A percentile compares a stretch with the other conserved stretches of the same genome.
phyloP scores from a whole-genome alignment of 2,329 filamentous ascomycete species.

The Phaeosphaeria sp. region DNA sequence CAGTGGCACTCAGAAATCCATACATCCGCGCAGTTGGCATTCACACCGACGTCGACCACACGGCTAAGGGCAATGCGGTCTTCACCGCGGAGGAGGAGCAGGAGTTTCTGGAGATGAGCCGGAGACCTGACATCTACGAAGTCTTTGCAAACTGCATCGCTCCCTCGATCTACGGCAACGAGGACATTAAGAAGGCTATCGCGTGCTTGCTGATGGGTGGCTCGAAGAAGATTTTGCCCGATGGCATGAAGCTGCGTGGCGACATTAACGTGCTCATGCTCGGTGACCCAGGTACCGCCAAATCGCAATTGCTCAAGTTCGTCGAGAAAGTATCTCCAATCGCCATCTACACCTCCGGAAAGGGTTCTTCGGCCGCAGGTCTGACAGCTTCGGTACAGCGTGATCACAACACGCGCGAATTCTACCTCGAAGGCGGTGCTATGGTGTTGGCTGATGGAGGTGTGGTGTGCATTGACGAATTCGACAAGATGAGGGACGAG shows the following conservation, averaged over 20 bases:
- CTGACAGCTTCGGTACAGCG: constrained; percentile 95
- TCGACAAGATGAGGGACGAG: constrained; percentile 99
- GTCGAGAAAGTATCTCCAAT: constrained; percentile 96
- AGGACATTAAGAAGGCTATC: constrained; percentile 97
- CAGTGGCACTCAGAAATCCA: constrained; percentile 93
- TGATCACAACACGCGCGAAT: constrained; percentile 89
- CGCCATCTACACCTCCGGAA: constrained; percentile 97
- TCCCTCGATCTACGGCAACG: constrained; percentile 95
- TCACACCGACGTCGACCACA: constrained; percentile 87
- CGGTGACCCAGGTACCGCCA: constrained; percentile 96
- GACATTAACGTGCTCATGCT: constrained; percentile 98
- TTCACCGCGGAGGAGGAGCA: constrained; percentile 98
- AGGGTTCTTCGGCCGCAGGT: constrained; percentile 97
- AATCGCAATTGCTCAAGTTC: constrained; percentile 96
- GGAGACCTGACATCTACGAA: constrained; percentile 89
- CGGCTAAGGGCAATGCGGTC: constrained; percentile 79
- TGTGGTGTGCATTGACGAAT: constrained; percentile 98
- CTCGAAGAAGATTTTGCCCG: constrained; percentile 95
- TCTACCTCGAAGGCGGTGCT: constrained; percentile 96
- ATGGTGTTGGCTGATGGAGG: constrained; percentile 98
- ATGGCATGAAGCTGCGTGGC: constrained; percentile 96
- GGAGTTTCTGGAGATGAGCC: constrained; percentile 90
- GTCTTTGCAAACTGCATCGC: constrained; percentile 91
- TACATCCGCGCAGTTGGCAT: constrained; percentile 94
- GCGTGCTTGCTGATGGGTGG: constrained; percentile 91